Evolutionary conservation across 2,329 filamentous ascomycete genomes (phyloP), one percentile per base, ranked within the genome.

Genomic region (Colletotrichum sp.): DNA sequence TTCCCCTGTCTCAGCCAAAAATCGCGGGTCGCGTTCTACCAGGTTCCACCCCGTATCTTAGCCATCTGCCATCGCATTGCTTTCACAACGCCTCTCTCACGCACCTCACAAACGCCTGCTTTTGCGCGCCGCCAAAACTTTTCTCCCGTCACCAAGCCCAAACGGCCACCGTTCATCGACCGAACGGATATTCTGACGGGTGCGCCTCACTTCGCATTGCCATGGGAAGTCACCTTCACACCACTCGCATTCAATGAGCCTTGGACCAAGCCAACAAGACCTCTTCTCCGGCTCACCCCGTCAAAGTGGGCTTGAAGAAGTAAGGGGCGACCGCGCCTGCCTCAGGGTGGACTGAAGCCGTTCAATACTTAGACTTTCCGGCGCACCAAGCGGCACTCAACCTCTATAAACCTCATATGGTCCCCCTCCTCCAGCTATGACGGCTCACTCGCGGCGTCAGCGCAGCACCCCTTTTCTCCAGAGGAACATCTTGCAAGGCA

Each of bases 381-480:
- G 68, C 58, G 58, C 57, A 51, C 38, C 62, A 62, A 64, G 62
- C 72, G 72, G 69, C 61, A 62, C 47, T 72, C 21, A 38, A 51
- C 31, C 63, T 66, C 57, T 66, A 38, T 67, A 54, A 58, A 74
- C 62, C 54, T 70, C 72, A 58, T 59, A 72, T 71, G 68, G 68
- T 80, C 79, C 80, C 76, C 77, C 80, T 79, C 82, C 80, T 82
- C 76, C 80, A 81, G 83, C 81, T 82, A 90, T 90, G 88, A 86
- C 87, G 79, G 82, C 83, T 78, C 83, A 84, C 79, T 84, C 81
- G 79, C 83, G 84, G 76, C 86, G 83, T 78, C 84, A 85, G 81
- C 86, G 86, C 82, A 85, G 83, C 77, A 83, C 87, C 70, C 88
- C 89, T 74, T 90, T 88, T 80, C 86, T 90, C 73, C 87, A 89